Evolutionary conservation across 345 rosid genomes (phyloP), one percentile per base, ranked within the genome.

Genomic region (Adansonia digitata): DNA sequence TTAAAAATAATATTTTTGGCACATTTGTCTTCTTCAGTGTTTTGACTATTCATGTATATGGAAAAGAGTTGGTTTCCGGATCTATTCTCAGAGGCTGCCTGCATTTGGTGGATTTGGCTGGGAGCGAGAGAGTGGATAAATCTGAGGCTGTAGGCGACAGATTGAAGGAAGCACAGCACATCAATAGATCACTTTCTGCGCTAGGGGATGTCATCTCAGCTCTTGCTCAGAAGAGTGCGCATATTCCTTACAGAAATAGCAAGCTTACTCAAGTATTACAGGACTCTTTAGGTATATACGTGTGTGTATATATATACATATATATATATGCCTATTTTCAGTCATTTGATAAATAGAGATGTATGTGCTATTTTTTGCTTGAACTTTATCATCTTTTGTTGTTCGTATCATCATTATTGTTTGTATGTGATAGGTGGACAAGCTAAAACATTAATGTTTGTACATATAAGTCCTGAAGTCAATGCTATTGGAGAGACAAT

Each of bases 71-170:
- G 57, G 85, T 86, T 46, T 85, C 99, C 12, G 98, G 98, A 61
- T 89, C 96, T 61, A 85, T 93, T 39, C 91, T 90, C 34, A 85
- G 86, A 78, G 98, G 97, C 7, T 91, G 98, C 82, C 91, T 95
- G 49, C 99, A 95, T 84, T 79, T 95, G 74, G 99, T 95, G 78
- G 99, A 95, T 84, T 87, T 95, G 75, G 99, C 99, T 71, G 99
- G 99, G 69, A 95, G 98, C 71, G 99, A 95, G 82, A 89, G 99
- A 84, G 99, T 93, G 15, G 98, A 93, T 65, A 93, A 93, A 84
- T 95, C 98, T 0, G 99, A 95, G 86, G 98, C 98, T 17, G 93
- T 87, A 3, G 99, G 99, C 0, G 99, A 95, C 51, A 90, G 99
- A 83, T 81, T 95, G 79, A 95, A 94, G 84, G 99, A 95, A 88